A percentile compares a stretch with the other conserved stretches of the same genome.
These are phyloP conservation scores for Lophiotrema nucula DNA, from an alignment of 495 filamentous ascomycete species.

Conservation along the genomic window DNA sequence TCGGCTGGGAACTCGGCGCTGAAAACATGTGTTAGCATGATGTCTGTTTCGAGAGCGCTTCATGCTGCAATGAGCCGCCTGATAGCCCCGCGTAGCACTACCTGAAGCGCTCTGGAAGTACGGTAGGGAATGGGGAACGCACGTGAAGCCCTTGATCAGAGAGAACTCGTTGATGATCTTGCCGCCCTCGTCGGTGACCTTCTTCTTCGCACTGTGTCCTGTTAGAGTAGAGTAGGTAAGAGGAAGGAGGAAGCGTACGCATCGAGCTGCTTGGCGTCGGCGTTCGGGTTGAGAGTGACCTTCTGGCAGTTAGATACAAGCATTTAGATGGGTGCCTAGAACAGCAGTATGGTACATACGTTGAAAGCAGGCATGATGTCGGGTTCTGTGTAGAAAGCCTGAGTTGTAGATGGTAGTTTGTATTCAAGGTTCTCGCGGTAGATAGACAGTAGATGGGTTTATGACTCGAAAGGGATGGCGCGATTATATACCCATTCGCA, in stretches of 20 bases:
- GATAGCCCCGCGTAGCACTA: too few relatives aligned
- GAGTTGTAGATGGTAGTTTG: neutral
- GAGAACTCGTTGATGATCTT: conserved; percentile 78
- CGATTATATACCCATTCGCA: conserved; percentile 21
- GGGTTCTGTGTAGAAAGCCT: neutral
- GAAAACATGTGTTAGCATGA: neutral
- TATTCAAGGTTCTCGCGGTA: neutral
- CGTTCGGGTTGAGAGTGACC: conserved; percentile 75
- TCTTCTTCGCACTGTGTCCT: conserved; percentile 65
- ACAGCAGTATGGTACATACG: conserved; percentile 47
- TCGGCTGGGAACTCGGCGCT: conserved; percentile 76
- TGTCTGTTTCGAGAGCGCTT: too few relatives aligned
- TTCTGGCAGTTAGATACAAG: conserved; percentile 38
- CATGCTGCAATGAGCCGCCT: too few relatives aligned
- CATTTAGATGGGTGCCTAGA: neutral
- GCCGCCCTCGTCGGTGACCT: conserved; percentile 68
- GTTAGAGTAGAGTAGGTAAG: neutral
- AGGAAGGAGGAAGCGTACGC: conserved; percentile 48
- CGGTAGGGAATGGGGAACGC: conserved; percentile 40
- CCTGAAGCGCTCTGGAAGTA: too few relatives aligned
- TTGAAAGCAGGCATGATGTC: conserved; percentile 69
- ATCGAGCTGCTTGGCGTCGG: conserved; percentile 59
- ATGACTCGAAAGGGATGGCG: too few relatives aligned
- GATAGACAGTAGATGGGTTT: too few relatives aligned
- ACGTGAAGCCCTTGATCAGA: conserved; percentile 91